These are phyloP conservation scores for Fistulifera solaris DNA, from an alignment of 108 stramenopile species.

Conservation along the genomic window DNA sequence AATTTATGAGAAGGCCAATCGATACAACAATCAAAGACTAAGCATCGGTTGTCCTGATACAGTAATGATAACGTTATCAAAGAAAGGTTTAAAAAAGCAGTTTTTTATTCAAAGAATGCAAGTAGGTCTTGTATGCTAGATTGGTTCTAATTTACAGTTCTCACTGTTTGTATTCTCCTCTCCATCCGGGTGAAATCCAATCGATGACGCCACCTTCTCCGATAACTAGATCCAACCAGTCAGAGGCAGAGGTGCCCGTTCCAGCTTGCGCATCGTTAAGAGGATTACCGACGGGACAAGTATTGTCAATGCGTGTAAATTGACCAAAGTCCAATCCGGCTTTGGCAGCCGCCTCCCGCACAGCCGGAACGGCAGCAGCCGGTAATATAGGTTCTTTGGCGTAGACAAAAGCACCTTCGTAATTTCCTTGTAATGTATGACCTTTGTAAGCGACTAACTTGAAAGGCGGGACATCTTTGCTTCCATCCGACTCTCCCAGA, in stretches of 20 bases:
- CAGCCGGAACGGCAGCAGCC: constrained; percentile 58
- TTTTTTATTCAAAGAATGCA: no score
- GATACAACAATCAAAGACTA: no score
- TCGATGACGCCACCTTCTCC: constrained; percentile 83
- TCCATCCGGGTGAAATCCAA: constrained; percentile 82
- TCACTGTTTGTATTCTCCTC: constrained; percentile 70
- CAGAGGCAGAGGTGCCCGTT: constrained; percentile 74
- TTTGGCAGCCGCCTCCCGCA: constrained; percentile 65
- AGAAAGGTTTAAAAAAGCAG: no score
- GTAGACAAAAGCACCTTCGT: constrained; percentile 92
- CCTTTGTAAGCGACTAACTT: constrained; percentile 91
- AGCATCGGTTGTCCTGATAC: no score
- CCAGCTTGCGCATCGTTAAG: constrained; percentile 66
- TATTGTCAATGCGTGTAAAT: constrained; percentile 69
- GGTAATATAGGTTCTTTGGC: constrained; percentile 74
- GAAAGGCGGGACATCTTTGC: constrained; percentile 55
- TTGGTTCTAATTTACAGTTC: neutral
- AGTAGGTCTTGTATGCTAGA: no score
- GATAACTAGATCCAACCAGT: constrained; percentile 73
- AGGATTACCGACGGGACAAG: constrained; percentile 42
- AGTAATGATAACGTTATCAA: no score
- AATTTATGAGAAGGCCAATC: no score
- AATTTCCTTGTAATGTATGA: constrained; percentile 92
- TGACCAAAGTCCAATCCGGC: constrained; percentile 67
- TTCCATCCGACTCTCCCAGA: constrained; percentile 70